Base-by-base conservation (phyloP, 2,329 filamentous ascomycete species). In the Colletotrichum aenigma region DNA sequence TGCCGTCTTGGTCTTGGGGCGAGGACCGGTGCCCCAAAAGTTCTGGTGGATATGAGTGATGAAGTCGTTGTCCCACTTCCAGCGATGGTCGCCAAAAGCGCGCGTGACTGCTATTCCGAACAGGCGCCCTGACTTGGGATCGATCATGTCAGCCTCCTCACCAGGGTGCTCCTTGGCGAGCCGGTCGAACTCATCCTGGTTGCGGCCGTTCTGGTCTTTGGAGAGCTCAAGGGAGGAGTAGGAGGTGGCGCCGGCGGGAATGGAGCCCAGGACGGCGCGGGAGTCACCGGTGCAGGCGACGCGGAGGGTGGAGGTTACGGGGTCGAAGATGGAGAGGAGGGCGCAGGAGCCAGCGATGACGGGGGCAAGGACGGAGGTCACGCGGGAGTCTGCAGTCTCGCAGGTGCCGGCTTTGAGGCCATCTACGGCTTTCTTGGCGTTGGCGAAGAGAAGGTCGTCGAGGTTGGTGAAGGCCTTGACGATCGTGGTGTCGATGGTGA, bases 251-350 rank as follows among this genome's bases (percentile, higher is more conserved):
- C 85, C 83, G 10, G 85, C 80, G 0, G 84, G 68, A 83, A 87
- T 83, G 4, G 80, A 80, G 2, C 92, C 93, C 0, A 94, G 86
- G 0, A 94, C 91, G 13, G 92, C 92, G 43, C 93, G 88, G 1
- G 91, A 94, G 83, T 95, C 93, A 1, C 93, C 93, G 0, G 90
- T 90, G 76, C 91, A 92, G 1, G 93, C 93, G 4, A 93, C 91
- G 28, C 90, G 89, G 0, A 95, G 83, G 0, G 85, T 89, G 7
- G 86, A 85, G 2, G 85, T 85, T 1, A 78, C 74, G 0, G 91
- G 87, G 76, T 95, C 92, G 79, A 91, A 94, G 3, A 93, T 83
- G 1, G 92, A 87, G 3, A 94, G 85, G 1, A 94, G 84, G 13
- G 93, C 93, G 77, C 92, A 94, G 6, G 91, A 93, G 7, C 93